Base-by-base conservation (phyloP, 768 basidiomycete genomes). In the Boletus insuetus region DNA sequence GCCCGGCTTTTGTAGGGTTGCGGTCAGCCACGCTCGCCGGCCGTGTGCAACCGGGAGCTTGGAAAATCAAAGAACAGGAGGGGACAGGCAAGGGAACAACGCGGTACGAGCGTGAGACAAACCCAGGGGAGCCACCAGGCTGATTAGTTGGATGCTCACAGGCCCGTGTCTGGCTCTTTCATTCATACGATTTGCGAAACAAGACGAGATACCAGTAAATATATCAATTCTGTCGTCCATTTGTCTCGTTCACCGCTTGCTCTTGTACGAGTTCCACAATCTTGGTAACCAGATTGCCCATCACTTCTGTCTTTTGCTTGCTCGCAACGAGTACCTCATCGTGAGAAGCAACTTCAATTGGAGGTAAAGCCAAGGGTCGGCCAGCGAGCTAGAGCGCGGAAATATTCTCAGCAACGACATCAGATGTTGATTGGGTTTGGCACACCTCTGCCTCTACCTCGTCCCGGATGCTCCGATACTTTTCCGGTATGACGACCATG, bases 361-460 rank as follows among this genome's bases (percentile, higher is more conserved):
- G 58, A 3, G 77, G 75, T 13, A 71, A 56, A 53, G 78, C 72
- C 4, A 85, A 56, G 8, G 71, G 67, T 62, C 74, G 79, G 6
- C 89, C 90, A 35, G 82, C 77, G 22, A 91, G 77, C 89, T 92
- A 62, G 29, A 29, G 31, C 8, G 46, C 2, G 26, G 6, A 22
- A 31, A 34, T 31, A 54, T 32, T 48, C 44, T 64, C 29, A 59
- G 49, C 46, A 49, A n/a, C 17, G 14, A 26, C 16, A 41, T 24
- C 11, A 5, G 31, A 45, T n/a, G 11, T 10, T 14, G 48, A 40
- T 34, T 3, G 40, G 20, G 20, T 53, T 20, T 38, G 26, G 45
- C 80, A 24, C 54, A 88, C 88, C 81, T 94, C 91, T 8, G 87
- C 85, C 50, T 84, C 79, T 2, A 93, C 87, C 63, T 90, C 89